Conservation (phyloP, 768 basidiomycete genomes). For the Russula abietina region DNA sequence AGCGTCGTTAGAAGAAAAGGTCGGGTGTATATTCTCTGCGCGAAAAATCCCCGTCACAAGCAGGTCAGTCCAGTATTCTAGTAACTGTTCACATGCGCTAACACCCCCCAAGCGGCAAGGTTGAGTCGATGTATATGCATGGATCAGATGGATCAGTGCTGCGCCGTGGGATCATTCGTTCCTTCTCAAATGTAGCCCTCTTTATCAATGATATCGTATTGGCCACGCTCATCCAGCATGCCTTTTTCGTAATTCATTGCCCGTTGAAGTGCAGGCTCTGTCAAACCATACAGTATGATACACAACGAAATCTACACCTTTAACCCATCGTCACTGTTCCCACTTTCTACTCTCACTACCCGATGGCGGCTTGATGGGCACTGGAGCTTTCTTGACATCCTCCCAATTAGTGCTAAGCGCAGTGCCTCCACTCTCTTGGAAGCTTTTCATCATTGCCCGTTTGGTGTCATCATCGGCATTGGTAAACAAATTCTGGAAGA, state of each 20-base stretch:
- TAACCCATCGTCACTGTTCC: slow-evolving; percentile 31
- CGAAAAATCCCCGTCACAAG: slow-evolving; percentile 94
- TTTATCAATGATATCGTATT: neutral
- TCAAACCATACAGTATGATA: slow-evolving; percentile 8
- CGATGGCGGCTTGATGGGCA: slow-evolving; percentile 76
- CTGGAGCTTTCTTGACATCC: slow-evolving; percentile 64
- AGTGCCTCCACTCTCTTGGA: slow-evolving; percentile 90
- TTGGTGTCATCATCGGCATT: slow-evolving; percentile 89
- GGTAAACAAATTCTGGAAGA: slow-evolving; percentile 88
- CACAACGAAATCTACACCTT: slow-evolving; percentile 7
- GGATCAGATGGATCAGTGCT: neutral
- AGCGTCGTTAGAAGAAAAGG: slow-evolving; percentile 84
- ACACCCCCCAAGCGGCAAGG: slow-evolving; percentile 54
- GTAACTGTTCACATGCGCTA: slow-evolving; percentile 17
- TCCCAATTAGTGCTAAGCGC: slow-evolving; percentile 95
- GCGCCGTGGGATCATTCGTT: neutral
- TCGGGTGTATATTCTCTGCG: slow-evolving; percentile 86
- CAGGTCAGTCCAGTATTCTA: slow-evolving; percentile 51
- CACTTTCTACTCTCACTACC: slow-evolving; percentile 84
- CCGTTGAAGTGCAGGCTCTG: neutral
- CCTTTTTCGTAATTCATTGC: neutral
- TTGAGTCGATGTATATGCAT: slow-evolving; percentile 27
- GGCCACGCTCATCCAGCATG: neutral
- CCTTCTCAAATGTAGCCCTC: too few relatives aligned
- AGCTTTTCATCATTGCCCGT: slow-evolving; percentile 98